Evolutionary conservation across 2,329 filamentous ascomycete species (phyloP), one percentile per base, ranked within the genome.

Genomic region (Calycina herbarum): DNA sequence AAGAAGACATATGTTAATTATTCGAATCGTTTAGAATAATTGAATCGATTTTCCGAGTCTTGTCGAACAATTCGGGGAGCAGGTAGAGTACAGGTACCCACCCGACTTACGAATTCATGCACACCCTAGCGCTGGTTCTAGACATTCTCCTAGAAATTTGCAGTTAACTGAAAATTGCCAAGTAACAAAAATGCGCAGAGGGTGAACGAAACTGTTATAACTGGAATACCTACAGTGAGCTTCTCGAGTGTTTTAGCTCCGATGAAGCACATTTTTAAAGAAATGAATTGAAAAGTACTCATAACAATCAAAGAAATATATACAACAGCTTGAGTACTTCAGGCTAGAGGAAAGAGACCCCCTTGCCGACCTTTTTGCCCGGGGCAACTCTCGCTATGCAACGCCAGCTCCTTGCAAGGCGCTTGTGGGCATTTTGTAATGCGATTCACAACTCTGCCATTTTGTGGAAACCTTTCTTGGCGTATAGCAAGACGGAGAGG

Each of bases 301-400:
- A 27, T 54, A 54, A 27, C 20, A 54, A 24, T 27, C 20, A 54
- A 54, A 54, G 48, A 24, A 54, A 54, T 54, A 54, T 54, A 54
- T 54, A 54, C 48, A 54, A 54, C 48, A 54, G 48, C 8, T 54
- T 11, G 8, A 54, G 48, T 24, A 27, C 20, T 24, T 6, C n/a
- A 54, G 48, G 48, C 7, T 2, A 5, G 27, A 54, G 24, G 2
- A 54, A 24, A 2, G 24, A 54, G 48, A 11, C 20, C 8, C 48
- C 24, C 20, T 13, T 24, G 3, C 24, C 20, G 48, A 27, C n/a
- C 48, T 5, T 24, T 51, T 51, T 51, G 45, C 24, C 45, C 35
- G 2, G 27, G n/a, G n/a, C 45, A 24, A 24, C n/a, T 24, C 45
- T 54, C 48, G 27, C 48, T 13, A 24, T 54, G 20, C 48, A 13